Conservation (phyloP, 2,329 filamentous ascomycete genomes). For the Fusarium cicatricum region DNA sequence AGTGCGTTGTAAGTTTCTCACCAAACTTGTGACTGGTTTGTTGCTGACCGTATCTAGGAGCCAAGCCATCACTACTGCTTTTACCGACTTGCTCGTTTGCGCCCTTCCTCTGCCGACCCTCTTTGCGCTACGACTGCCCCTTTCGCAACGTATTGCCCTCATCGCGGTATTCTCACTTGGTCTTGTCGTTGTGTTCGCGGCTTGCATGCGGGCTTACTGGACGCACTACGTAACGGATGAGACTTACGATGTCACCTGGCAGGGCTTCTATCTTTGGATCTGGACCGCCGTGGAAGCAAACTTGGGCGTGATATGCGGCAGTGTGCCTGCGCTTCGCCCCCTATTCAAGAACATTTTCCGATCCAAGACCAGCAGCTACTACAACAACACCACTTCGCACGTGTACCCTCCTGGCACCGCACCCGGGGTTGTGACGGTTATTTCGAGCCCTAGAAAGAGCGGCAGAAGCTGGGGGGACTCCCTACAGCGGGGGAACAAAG, state of each 20-base stretch:
- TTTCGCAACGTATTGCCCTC: slow-evolving; percentile 46
- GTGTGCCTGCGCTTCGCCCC: slow-evolving; percentile 47
- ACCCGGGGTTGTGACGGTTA: slow-evolving; percentile 24
- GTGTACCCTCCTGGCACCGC: slow-evolving; percentile 29
- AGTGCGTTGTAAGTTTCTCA: slow-evolving; percentile 36
- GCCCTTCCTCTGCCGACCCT: slow-evolving; percentile 49
- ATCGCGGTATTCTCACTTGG: slow-evolving; percentile 50
- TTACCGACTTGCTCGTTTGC: slow-evolving; percentile 49
- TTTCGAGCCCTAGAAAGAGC: slow-evolving; percentile 23
- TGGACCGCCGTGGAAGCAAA: slow-evolving; percentile 54
- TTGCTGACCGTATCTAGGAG: slow-evolving; percentile 24
- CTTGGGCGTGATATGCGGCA: slow-evolving; percentile 53
- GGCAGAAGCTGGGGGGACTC: slow-evolving; percentile 32
- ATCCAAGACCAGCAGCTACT: slow-evolving; percentile 38
- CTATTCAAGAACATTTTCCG: slow-evolving; percentile 39
- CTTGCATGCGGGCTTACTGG: slow-evolving; percentile 50
- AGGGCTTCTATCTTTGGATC: slow-evolving; percentile 52
- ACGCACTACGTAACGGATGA: slow-evolving; percentile 45
- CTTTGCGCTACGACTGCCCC: slow-evolving; percentile 44
- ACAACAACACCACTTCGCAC: slow-evolving; percentile 32
- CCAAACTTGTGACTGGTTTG: too few relatives aligned
- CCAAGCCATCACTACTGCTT: slow-evolving; percentile 46
- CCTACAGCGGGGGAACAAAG: slow-evolving; percentile 33
- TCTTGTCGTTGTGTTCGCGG: slow-evolving; percentile 48
- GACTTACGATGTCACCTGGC: slow-evolving; percentile 53